These are phyloP conservation scores for Turnera subulata DNA, from an alignment of 345 rosid species.

Conservation along the genomic window DNA sequence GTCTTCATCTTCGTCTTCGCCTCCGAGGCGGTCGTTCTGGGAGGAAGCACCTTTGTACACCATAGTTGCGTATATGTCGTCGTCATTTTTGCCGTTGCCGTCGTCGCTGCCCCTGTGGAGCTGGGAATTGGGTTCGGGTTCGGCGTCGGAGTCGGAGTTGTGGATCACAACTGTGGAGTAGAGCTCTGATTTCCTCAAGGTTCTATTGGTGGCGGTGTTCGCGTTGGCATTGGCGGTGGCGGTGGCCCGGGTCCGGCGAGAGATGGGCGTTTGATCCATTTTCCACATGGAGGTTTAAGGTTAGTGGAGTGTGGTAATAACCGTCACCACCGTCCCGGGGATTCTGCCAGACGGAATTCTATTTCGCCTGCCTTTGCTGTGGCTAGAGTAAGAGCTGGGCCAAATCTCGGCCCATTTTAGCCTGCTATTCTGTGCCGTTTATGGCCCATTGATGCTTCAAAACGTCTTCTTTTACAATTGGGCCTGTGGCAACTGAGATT, in stretches of 20 bases:
- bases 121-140: constrained; percentile 12
- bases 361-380: no score
- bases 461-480: no score
- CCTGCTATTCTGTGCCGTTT: no score
- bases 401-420: no score
- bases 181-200: constrained; percentile 16
- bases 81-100: neutral
- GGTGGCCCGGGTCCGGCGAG: constrained; percentile 16
- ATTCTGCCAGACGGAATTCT: no score
- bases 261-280: constrained; percentile 18
- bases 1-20: constrained; percentile 51
- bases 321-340: no score
- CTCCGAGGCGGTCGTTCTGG: constrained; percentile 5
- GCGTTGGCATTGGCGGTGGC: neutral
- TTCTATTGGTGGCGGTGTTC: neutral
- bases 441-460: no score
- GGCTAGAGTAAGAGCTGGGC: no score
- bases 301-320: neutral
- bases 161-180: constrained; percentile 23
- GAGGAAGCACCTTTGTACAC: constrained; percentile 20
- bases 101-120: neutral
- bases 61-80: constrained; percentile 18
- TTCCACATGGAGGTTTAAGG: neutral
- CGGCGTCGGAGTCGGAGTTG: constrained; percentile 19
- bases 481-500: no score